These are phyloP conservation scores for Pistacia atlantica DNA, from an alignment of 345 rosid genomes.

Conservation along the genomic window DNA sequence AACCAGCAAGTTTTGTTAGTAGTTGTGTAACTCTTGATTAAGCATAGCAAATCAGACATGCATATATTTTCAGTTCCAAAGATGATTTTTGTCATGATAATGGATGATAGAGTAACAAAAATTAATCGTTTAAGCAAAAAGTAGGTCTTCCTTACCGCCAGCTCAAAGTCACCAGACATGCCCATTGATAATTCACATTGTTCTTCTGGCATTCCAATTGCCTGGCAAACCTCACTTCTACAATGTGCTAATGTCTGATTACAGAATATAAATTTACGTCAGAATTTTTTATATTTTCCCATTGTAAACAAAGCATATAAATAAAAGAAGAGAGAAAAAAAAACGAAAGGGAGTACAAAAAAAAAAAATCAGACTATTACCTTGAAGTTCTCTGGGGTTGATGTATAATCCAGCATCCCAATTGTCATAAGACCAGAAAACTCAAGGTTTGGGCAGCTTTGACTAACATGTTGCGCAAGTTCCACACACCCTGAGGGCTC, in stretches of 20 bases:
- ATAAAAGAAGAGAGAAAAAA: background rate
- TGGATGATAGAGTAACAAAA: background rate
- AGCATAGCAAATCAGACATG: background rate
- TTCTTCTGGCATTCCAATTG: constrained; percentile 75
- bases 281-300: background rate
- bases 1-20: background rate
- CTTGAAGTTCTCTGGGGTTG: constrained; percentile 97
- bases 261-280: constrained; percentile 14
- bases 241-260: constrained; percentile 76
- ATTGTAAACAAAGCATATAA: constrained; percentile 7
- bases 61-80: background rate
- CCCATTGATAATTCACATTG: constrained; percentile 98
- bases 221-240: constrained; percentile 87
- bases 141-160: constrained; percentile 62
- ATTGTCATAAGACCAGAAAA: constrained; percentile 94
- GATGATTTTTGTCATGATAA: background rate
- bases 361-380: constrained; percentile 30
- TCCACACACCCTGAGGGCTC: constrained; percentile 85
- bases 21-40: background rate
- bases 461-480: constrained; percentile 69
- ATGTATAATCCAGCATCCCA: constrained; percentile 89
- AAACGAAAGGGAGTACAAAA: background rate
- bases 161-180: constrained; percentile 93
- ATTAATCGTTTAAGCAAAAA: background rate
- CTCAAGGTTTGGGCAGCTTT: constrained; percentile 73